Percentiles rank a stretch among this genome's conserved stretches.
Evolutionary conservation across 139 green algal species (phyloP).

Genomic region (Closterium sp.): DNA sequence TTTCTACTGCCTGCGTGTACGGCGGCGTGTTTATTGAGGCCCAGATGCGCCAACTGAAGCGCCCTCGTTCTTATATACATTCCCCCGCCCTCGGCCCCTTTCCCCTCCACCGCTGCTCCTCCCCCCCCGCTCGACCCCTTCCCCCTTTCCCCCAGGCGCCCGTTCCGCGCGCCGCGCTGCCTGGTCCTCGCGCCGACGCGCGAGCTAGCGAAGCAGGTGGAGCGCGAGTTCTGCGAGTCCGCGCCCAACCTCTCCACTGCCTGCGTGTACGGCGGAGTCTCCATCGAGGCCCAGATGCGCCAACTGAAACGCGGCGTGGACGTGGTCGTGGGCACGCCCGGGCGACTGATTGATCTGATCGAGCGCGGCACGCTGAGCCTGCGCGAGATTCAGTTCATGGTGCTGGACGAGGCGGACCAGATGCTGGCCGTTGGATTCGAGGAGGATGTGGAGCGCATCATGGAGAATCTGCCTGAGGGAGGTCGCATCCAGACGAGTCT

Average conservation of each 20-base stretch:
- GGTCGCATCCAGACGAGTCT: conserved; percentile 88
- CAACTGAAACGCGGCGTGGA: conserved; percentile 72
- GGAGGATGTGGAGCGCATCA: conserved; percentile 95
- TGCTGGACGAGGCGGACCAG: conserved; percentile 97
- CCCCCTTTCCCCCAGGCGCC: conserved; percentile 11
- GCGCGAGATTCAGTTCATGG: conserved; percentile 72
- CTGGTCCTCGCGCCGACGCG: conserved; percentile 93
- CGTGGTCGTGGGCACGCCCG: conserved; percentile 94
- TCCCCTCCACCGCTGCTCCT: no score
- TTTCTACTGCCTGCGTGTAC: conserved; percentile 82
- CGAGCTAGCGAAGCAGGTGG: conserved; percentile 97
- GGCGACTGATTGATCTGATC: conserved; percentile 94
- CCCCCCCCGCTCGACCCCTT: no score
- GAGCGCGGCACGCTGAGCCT: conserved; percentile 76
- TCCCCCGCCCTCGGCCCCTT: no score
- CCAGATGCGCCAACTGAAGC: conserved; percentile 27
- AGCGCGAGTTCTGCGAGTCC: conserved; percentile 80
- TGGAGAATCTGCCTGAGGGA: conserved; percentile 67
- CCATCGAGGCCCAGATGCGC: conserved; percentile 60
- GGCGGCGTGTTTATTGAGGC: conserved; percentile 75
- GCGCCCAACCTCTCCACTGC: conserved; percentile 68
- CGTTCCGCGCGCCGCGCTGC: conserved; percentile 65
- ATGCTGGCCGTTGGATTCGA: conserved; percentile 98
- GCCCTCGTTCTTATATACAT: no score
- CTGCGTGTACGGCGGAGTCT: conserved; percentile 87